Percentiles rank a stretch among this genome's conserved stretches.
These are phyloP conservation scores for Hemileia vastatrix DNA, from an alignment of 1,284 basidiomycete species.

Conservation along the genomic window DNA sequence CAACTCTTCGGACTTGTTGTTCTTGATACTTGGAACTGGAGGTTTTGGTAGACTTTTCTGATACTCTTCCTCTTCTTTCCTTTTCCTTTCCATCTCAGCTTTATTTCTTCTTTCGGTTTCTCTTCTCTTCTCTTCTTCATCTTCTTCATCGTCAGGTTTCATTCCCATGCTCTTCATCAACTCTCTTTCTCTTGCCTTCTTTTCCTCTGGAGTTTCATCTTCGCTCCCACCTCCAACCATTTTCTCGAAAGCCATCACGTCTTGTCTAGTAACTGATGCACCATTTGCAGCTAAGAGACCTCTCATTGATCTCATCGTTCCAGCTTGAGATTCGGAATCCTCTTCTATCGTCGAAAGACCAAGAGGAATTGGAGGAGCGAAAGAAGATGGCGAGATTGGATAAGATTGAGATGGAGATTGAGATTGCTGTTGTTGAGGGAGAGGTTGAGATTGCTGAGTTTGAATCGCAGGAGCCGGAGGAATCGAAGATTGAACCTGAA, in stretches of 20 bases:
- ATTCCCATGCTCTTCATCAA: constrained; percentile 33
- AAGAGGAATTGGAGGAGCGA: neutral
- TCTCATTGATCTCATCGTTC: constrained; percentile 30
- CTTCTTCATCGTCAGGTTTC: constrained; percentile 31
- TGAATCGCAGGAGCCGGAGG: neutral
- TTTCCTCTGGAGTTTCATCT: constrained; percentile 17
- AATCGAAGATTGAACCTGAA: neutral
- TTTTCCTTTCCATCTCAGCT: too few species aligned
- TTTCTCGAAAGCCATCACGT: constrained; percentile 9
- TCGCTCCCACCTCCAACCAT: constrained; percentile 5
- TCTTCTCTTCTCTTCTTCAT: constrained; percentile 29
- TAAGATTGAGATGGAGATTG: neutral
- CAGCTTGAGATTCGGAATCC: constrained; percentile 34
- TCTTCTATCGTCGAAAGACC: constrained; percentile 35
- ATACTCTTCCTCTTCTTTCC: constrained; percentile 6
- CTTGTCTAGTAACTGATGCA: constrained; percentile 23
- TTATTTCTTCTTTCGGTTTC: constrained; percentile 9
- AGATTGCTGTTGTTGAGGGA: neutral
- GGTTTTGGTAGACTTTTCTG: constrained; percentile 16
- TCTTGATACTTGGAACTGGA: constrained; percentile 11
- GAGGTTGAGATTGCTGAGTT: too few species aligned
- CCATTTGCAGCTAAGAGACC: constrained; percentile 25
- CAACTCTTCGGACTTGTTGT: neutral
- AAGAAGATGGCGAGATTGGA: neutral
- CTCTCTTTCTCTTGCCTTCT: constrained; percentile 31